Evolutionary conservation across 2,329 filamentous ascomycete genomes (phyloP).

Genomic region (Colletotrichum lupini): DNA sequence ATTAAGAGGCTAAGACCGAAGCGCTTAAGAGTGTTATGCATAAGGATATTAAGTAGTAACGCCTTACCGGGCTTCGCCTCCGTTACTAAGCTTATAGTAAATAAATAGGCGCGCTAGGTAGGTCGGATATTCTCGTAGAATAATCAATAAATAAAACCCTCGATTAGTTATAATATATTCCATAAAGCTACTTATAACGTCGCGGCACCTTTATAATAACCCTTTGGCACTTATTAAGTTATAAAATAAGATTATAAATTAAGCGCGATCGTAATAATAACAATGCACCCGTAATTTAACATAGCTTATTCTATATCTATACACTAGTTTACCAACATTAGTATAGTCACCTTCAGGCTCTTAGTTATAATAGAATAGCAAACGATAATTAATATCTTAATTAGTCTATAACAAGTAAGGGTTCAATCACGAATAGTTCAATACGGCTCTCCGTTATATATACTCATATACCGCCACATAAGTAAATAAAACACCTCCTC

Average conservation of each 20-base stretch:
- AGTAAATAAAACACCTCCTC: too few species aligned
- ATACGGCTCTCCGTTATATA: too few species aligned
- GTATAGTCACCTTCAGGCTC: too few species aligned
- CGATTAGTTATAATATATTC: not conserved
- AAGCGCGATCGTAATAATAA: too few species aligned
- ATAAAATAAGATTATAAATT: too few species aligned
- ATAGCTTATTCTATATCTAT: not conserved
- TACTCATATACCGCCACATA: too few species aligned
- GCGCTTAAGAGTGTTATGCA: conserved; percentile 65
- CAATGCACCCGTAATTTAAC: not conserved
- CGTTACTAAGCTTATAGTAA: not conserved
- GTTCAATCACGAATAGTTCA: too few species aligned
- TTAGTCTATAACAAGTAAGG: too few species aligned
- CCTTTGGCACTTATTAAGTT: not conserved
- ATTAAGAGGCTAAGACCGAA: conserved; percentile 73
- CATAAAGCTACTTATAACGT: not conserved
- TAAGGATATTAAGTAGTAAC: conserved; percentile 15
- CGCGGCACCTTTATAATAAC: too few species aligned
- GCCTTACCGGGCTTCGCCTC: not conserved
- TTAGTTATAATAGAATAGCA: too few species aligned
- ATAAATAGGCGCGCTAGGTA: not conserved
- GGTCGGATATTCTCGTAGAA: conserved; percentile 4
- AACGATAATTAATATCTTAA: too few species aligned
- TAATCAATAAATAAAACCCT: conserved; percentile 13
- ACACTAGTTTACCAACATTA: not conserved